These are phyloP conservation scores for Colletotrichum sansevieriae DNA, from an alignment of 2,329 filamentous ascomycete genomes.

Conservation along the genomic window DNA sequence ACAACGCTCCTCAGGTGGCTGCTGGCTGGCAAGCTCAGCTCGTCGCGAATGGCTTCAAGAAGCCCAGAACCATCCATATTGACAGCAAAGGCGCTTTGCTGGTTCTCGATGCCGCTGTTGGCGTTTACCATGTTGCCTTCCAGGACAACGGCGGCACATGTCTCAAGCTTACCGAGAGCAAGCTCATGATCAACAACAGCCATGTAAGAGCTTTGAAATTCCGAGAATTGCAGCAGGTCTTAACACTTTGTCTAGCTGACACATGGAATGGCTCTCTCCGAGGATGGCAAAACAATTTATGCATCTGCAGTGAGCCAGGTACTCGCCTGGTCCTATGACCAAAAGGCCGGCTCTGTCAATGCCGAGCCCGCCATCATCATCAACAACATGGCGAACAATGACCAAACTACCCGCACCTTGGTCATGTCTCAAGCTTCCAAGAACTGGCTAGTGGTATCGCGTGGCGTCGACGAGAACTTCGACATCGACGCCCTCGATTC, in stretches of 20 bases:
- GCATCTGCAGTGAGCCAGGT: constrained; percentile 71
- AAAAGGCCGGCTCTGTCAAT: constrained; percentile 59
- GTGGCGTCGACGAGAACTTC: constrained; percentile 74
- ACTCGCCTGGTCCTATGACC: constrained; percentile 75
- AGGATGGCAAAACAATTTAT: constrained; percentile 66
- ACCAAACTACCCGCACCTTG: constrained; percentile 76
- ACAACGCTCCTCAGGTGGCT: constrained; percentile 54
- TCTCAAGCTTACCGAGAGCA: constrained; percentile 53
- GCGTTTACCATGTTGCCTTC: constrained; percentile 57
- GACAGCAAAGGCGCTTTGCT: constrained; percentile 61
- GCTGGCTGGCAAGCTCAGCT: constrained; percentile 60
- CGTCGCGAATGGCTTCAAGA: constrained; percentile 55
- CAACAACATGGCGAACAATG: constrained; percentile 61
- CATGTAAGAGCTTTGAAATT: constrained; percentile 47
- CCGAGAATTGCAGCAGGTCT: neutral
- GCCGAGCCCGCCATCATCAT: constrained; percentile 66
- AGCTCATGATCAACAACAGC: constrained; percentile 49
- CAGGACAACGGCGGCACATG: constrained; percentile 59
- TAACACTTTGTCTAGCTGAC: constrained; percentile 57
- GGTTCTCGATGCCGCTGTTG: constrained; percentile 58
- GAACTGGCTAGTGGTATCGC: constrained; percentile 72
- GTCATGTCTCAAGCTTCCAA: constrained; percentile 68
- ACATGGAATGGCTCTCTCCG: constrained; percentile 67
- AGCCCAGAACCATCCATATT: constrained; percentile 60
- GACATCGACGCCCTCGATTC: constrained; percentile 66